Percentiles rank a stretch among this genome's conserved stretches.
Evolutionary conservation across 1,284 basidiomycete species (phyloP).

Genomic region (Neonothopanus nambi): DNA sequence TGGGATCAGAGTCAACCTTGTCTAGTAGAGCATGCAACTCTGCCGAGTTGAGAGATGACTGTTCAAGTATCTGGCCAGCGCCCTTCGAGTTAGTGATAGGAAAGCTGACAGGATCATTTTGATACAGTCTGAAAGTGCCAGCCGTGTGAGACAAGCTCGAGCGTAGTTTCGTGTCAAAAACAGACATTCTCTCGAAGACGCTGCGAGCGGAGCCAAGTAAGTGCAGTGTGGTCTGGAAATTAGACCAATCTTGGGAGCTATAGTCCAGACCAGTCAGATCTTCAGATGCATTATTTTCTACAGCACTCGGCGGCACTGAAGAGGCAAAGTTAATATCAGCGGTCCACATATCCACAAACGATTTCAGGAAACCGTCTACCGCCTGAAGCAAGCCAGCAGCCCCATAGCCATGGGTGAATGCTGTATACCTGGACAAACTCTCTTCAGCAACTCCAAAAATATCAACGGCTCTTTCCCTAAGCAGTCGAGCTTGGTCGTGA

Average conservation of each 20-base stretch:
- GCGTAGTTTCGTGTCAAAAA: constrained; percentile 72
- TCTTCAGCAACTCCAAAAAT: constrained; percentile 80
- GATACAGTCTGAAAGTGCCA: constrained; percentile 54
- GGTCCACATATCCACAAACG: constrained; percentile 69
- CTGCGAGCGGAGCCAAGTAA: constrained; percentile 76
- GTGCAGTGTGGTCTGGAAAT: constrained; percentile 82
- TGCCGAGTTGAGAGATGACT: constrained; percentile 79
- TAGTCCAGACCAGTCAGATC: constrained; percentile 83
- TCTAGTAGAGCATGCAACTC: constrained; percentile 72
- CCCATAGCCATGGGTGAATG: constrained; percentile 89
- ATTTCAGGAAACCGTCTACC: constrained; percentile 67
- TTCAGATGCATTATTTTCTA: constrained; percentile 40
- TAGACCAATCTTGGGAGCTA: constrained; percentile 81
- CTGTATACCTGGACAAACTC: constrained; percentile 69
- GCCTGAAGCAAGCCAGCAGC: constrained; percentile 70
- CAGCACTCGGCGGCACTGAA: constrained; percentile 26
- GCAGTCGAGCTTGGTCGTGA: constrained; percentile 59
- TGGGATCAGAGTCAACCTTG: constrained; percentile 45
- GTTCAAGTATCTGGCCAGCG: constrained; percentile 71
- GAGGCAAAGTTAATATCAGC: constrained; percentile 48
- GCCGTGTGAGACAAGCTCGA: constrained; percentile 59
- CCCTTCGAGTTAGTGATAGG: constrained; percentile 67
- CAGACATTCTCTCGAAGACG: constrained; percentile 63
- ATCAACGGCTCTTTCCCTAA: constrained; percentile 72
- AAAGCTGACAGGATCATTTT: constrained; percentile 54